Base-by-base conservation (phyloP, 2,329 filamentous ascomycete genomes). In the Cladosporium velox region DNA sequence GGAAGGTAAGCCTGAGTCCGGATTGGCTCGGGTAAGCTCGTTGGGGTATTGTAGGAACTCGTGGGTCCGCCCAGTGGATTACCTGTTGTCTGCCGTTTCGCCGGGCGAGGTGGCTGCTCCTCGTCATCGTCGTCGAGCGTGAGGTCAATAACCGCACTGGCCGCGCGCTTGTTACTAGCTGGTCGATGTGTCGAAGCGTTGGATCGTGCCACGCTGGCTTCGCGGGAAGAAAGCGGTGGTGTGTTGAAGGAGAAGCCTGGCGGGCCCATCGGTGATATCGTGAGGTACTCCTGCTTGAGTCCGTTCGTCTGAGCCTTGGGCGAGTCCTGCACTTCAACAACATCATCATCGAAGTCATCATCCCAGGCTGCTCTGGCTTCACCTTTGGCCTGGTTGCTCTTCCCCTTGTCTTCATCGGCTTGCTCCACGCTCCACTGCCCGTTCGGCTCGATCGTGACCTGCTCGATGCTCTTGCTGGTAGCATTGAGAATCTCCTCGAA, bases 361-460 rank as follows among this genome's bases (percentile, higher is more conserved):
- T 78, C 76, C 65, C 77, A 74, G 32, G 73, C 68, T 34, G 76
- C 71, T 54, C 72, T 67, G 41, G 71, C 68, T 68, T 67, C 54
- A 52, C 65, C 65, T 62, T 70, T 78, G 60, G 76, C 76, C 64
- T 75, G 76, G 65, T 79, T 79, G 6, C 74, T 77, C 26, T 75
- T 75, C 18, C 76, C 73, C 38, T 79, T 73, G 30, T 79, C 71
- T n/a, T 80, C 79, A 21, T 80, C 79, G 35, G 82, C 78, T 38
- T 77, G 80, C 51, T 79, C 79, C 57, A 79, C 77, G 28, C 84
- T 82, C 95, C 95, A 99, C 71, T 85, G 83, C 2, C 94, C 95
- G 70, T 93, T 86, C 1, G 94, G 92, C 72, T 98, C 92, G 51
- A 99, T 92, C 0, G 90, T 93, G 30, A 98, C 93, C 71, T 96